Evolutionary conservation across 495 filamentous ascomycete species (phyloP), one percentile per base, ranked within the genome.

Genomic region (Aspergillus panamensis): DNA sequence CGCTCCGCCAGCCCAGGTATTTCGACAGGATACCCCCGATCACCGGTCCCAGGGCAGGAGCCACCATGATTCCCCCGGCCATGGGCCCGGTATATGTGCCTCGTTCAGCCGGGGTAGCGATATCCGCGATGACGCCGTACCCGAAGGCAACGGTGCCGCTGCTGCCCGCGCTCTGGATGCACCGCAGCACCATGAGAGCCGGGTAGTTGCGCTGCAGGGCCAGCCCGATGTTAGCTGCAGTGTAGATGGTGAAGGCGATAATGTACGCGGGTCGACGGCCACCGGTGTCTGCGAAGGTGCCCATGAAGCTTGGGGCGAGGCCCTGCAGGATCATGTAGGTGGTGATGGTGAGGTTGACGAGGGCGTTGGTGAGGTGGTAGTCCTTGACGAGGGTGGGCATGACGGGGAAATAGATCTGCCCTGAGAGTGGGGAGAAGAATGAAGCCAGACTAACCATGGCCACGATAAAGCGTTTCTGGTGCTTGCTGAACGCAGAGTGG

Each of bases 381-480:
- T 85, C 78, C 0, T 58, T 37, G 0, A 84, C 73, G 16, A 90
- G 61, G 8, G 79, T 68, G 21, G 80, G 82, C 53, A 92, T 74
- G 9, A 84, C 83, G 4, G 87, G 87, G 57, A 87, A 89, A 66
- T 92, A 92, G 35, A 89, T 88, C 58, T 86, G 87, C 17, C 82
- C 83, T 0, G 83, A 86, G 50, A 89, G 77, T 3, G 87, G 86
- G 0, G 85, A 89, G 59, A 74, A 67, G 43, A 72, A 66, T 1
- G 62, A 64, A 6, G 71, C 68, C 31, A 72, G 55, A n/a, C 58
- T 78, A 20, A 84, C 79, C 78, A 91, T 84, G 54, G 73, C 66
- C 8, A 88, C 73, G 51, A 89, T 82, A 69, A 83, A 84, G 51
- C 72, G 61, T 70, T 81, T 87, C 60, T 84, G 74, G 7, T 64